Evolutionary conservation across 768 basidiomycete species (phyloP), one percentile per base, ranked within the genome.

Genomic region (Boletus bicolor): DNA sequence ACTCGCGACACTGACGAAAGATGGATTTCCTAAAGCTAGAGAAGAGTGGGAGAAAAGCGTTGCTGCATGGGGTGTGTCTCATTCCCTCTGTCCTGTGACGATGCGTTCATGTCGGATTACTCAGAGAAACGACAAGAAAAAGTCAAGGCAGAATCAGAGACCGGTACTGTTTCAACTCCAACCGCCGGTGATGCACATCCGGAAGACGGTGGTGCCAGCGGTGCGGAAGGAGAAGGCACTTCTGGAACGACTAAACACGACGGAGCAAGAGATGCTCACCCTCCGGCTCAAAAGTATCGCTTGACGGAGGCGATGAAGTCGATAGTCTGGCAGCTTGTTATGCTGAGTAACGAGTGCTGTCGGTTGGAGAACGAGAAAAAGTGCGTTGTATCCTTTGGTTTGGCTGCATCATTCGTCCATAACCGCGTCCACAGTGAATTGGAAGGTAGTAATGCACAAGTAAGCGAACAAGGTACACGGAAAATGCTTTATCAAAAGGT

Each of bases 401-500:
- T 53, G 24, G 24, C 35, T 30, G 14, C 41, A 56, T 39, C 21
- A 38, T 46, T 21, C 61, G 42, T 41, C 8, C 26, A 12, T 38
- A 9, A 42, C 12, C 36, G 12, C 38, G 7, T 49, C 76, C 72
- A 54, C 61, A 83, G 70, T 58, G 63, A 68, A 4, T 72, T 91
- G 28, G 91, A 93, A 62, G 84, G 83, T 3, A 82, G 80, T 21
- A 83, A 84, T 42, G 77, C 85, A 39, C 81, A 83, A 65, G 84
- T 93, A 7, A 91, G 89, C 62, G 87, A 91, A 61, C 91, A 93
- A 70, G 89, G 87, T 1, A 72, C 85, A 60, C 76, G 91, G 49
- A 95, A 94, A 76, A 74, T 77, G 7, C 71, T 94, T 8, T 95
- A 94, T 73, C 86, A 91, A 68, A 89, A 86, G 71, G 87, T 86